Base-by-base conservation (phyloP, 768 basidiomycete genomes). In the Hydnum rufescens region DNA sequence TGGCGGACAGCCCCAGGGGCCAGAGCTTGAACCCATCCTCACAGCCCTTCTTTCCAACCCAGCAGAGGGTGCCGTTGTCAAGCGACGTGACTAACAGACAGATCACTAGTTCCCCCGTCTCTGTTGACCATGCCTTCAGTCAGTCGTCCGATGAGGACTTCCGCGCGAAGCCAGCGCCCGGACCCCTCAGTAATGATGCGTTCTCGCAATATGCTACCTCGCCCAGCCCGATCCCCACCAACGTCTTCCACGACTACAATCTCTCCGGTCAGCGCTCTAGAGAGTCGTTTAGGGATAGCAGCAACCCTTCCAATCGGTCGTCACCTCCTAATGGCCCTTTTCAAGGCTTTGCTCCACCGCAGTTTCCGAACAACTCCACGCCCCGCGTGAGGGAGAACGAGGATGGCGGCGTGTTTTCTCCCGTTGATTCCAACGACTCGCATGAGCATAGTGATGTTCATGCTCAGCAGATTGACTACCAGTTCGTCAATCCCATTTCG, bases 41-140 rank as follows among this genome's bases (percentile, higher is more conserved):
- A 18, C 55, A 56, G 55, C 55, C 55, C 13, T 56, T 56, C 32
- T 55, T 56, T 36, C 55, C 55, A 25, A 39, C 13, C 22, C 44
- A 13, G 25, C 44, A 47, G 44, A 47, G 44, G 26, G 8, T 25
- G 44, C 25, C 44, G 44, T 47, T 26, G 8, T 13, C 13, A 13
- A 8, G 13, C 13, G 44, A 47, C 8, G 8, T 26, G 13, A 26
- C 13, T 25, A 25, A 47, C 44, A 16, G 44, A 8, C 44, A 47
- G 26, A 47, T 47, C 16, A 13, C 44, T 8, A 26, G 44, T 13
- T 47, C 44, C 26, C 44, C 44, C 13, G 13, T 28, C 8, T 47
- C 44, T 28, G 8, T 47, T 8, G 44, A 16, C 44, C 44, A 47
- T 28, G 8, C 8, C 13, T 8, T 16, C 13, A 47, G 25, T 25